Percentiles rank a stretch among this genome's conserved stretches.
Conservation (phyloP, 2,329 filamentous ascomycete genomes). For the Colletotrichum phormii region DNA sequence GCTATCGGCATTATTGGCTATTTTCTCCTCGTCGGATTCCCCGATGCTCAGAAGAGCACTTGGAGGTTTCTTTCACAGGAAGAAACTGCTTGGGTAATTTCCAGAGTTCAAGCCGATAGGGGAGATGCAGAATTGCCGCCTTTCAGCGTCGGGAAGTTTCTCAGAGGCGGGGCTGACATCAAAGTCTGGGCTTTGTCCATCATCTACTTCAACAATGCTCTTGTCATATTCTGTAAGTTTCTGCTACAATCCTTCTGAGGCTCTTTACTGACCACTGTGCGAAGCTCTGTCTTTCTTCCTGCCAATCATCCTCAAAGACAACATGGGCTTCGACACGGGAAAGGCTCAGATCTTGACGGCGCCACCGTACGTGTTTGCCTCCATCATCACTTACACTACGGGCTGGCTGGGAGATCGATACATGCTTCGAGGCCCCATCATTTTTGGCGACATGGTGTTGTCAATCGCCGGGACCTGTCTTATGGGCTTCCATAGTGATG, state of each 20-base stretch:
- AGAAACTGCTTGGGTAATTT: conserved; percentile 75
- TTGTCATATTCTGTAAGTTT: conserved; percentile 29
- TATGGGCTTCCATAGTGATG: conserved; percentile 64
- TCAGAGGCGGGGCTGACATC: conserved; percentile 77
- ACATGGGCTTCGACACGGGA: conserved; percentile 43
- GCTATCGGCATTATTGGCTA: conserved; percentile 49
- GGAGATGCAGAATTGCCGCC: conserved; percentile 72
- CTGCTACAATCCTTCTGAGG: neutral
- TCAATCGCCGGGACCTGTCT: conserved; percentile 75
- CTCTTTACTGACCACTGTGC: conserved; percentile 46
- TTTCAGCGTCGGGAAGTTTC: conserved; percentile 77
- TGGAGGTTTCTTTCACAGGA: conserved; percentile 69
- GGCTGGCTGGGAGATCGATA: conserved; percentile 76
- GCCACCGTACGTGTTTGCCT: conserved; percentile 69
- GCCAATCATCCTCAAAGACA: conserved; percentile 63
- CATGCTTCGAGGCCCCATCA: conserved; percentile 71
- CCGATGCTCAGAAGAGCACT: conserved; percentile 68
- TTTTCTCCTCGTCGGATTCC: conserved; percentile 82
- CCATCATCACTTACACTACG: conserved; percentile 69
- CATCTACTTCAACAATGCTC: conserved; percentile 50
- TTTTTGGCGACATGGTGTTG: conserved; percentile 69
- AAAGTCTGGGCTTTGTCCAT: conserved; percentile 70
- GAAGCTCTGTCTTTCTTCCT: conserved; percentile 64
- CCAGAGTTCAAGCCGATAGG: conserved; percentile 74
- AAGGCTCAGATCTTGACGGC: conserved; percentile 67